These are phyloP conservation scores for Oidiodendron maius DNA, from an alignment of 495 filamentous ascomycete species.

Conservation along the genomic window DNA sequence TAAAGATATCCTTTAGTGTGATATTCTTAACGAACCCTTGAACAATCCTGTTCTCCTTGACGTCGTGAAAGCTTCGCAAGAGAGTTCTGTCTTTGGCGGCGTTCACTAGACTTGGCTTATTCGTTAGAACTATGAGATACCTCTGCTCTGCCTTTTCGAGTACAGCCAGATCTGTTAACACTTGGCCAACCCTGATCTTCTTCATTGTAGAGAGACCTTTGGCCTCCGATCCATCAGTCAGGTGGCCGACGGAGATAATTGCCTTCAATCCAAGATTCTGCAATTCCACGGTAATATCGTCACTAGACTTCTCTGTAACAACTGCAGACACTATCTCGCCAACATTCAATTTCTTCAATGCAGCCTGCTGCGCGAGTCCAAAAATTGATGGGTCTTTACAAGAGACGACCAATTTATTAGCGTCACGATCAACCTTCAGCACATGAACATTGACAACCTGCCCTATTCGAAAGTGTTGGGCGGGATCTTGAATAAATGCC, in stretches of 20 bases:
- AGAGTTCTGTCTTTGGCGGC: constrained; percentile 61
- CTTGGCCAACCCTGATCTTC: constrained; percentile 75
- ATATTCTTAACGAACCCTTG: constrained; percentile 83
- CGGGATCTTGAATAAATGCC: constrained; percentile 83
- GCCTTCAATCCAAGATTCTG: constrained; percentile 66
- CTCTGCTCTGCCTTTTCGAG: constrained; percentile 71
- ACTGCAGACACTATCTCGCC: constrained; percentile 69
- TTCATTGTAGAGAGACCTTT: constrained; percentile 71
- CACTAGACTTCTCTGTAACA: constrained; percentile 78
- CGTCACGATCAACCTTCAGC: constrained; percentile 66
- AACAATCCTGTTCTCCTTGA: constrained; percentile 59
- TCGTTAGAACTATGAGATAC: constrained; percentile 65
- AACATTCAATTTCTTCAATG: constrained; percentile 62
- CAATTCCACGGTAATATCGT: constrained; percentile 73
- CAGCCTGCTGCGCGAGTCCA: constrained; percentile 65
- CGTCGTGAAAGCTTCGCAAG: constrained; percentile 58
- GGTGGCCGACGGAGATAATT: constrained; percentile 65
- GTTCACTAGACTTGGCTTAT: constrained; percentile 76
- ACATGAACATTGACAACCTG: constrained; percentile 88
- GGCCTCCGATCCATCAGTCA: constrained; percentile 71
- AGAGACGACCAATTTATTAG: constrained; percentile 72
- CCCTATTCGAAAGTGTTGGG: constrained; percentile 79
- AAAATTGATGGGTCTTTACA: constrained; percentile 84
- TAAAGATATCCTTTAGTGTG: constrained; percentile 68
- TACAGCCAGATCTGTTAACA: constrained; percentile 74